A percentile compares a stretch with the other conserved stretches of the same genome.
Evolutionary conservation across 2,329 filamentous ascomycete species (phyloP).

Genomic region (Elsinoe necatrix): DNA sequence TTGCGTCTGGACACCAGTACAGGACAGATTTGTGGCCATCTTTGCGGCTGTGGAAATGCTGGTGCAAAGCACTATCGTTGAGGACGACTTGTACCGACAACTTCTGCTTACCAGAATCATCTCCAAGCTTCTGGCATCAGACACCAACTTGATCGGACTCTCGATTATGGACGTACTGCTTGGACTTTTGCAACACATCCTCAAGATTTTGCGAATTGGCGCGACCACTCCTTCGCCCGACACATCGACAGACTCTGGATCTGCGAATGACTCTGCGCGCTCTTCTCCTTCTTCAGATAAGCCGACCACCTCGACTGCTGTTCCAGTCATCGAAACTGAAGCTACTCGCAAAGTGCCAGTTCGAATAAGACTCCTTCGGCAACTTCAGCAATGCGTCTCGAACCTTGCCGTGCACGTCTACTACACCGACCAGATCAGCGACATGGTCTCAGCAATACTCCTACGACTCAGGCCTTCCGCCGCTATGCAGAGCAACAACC

Average conservation of each 20-base stretch:
- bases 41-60: slow-evolving; percentile 73
- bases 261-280: slow-evolving; percentile 16
- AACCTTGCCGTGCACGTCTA: slow-evolving; percentile 90
- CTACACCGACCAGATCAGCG: slow-evolving; percentile 89
- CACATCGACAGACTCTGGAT: slow-evolving; percentile 32
- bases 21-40: slow-evolving; percentile 86
- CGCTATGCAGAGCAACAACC: slow-evolving; percentile 20
- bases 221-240: slow-evolving; percentile 21
- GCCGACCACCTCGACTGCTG: neutral
- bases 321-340: slow-evolving; percentile 12
- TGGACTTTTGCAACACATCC: slow-evolving; percentile 74
- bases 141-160: slow-evolving; percentile 87
- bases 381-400: slow-evolving; percentile 77
- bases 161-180: slow-evolving; percentile 93
- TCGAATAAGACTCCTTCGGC: slow-evolving; percentile 56
- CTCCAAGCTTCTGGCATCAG: slow-evolving; percentile 72
- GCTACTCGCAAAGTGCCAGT: slow-evolving; percentile 22
- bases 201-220: slow-evolving; percentile 62
- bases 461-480: slow-evolving; percentile 61
- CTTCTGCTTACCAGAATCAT: slow-evolving; percentile 69
- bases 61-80: slow-evolving; percentile 56
- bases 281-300: neutral
- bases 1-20: slow-evolving; percentile 82
- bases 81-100: slow-evolving; percentile 65
- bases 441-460: slow-evolving; percentile 82